Percentiles rank a stretch among this genome's conserved stretches.
These are phyloP conservation scores for Rhodotorula diobovata DNA, from an alignment of 768 basidiomycete species.

Conservation along the genomic window DNA sequence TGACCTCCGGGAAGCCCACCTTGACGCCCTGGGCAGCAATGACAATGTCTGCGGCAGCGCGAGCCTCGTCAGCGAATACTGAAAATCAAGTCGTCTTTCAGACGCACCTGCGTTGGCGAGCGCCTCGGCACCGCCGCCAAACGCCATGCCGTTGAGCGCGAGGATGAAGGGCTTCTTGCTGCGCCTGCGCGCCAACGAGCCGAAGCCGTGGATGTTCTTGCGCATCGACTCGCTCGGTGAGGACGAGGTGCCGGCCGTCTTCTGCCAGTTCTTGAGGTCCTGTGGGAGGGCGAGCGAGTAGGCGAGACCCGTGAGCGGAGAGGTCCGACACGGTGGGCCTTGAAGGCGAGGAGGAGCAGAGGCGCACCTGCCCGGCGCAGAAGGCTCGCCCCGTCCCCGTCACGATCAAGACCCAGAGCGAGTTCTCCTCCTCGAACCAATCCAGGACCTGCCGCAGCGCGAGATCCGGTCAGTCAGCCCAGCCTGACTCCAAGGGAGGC, in stretches of 20 bases:
- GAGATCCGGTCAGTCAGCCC: too few relatives aligned
- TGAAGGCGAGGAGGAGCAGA: too few relatives aligned
- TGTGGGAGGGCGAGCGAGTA: neutral
- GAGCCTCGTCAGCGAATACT: too few relatives aligned
- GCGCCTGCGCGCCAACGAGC: conserved; percentile 19
- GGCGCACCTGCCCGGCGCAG: conserved; percentile 41
- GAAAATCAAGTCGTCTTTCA: neutral
- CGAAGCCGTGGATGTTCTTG: conserved; percentile 34
- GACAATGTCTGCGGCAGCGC: conserved; percentile 28
- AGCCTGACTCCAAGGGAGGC: too few relatives aligned
- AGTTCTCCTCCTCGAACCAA: conserved; percentile 40
- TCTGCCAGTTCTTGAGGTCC: conserved; percentile 36
- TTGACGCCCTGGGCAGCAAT: conserved; percentile 31
- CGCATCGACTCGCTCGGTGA: conserved; percentile 11
- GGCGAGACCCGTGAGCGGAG: neutral
- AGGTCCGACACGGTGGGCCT: neutral
- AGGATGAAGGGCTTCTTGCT: conserved; percentile 41
- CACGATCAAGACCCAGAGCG: conserved; percentile 37
- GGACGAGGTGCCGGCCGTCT: neutral
- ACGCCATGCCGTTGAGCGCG: conserved; percentile 40
- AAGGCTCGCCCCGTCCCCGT: conserved; percentile 34
- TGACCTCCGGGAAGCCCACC: conserved; percentile 41
- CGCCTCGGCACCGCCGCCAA: conserved; percentile 39
- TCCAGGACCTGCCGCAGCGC: conserved; percentile 25
- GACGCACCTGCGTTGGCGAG: conserved; percentile 26